Percentiles rank a stretch among this genome's conserved stretches.
phyloP scores from a whole-genome alignment of 495 filamentous ascomycete species.

The Talaromyces nanjingensis region DNA sequence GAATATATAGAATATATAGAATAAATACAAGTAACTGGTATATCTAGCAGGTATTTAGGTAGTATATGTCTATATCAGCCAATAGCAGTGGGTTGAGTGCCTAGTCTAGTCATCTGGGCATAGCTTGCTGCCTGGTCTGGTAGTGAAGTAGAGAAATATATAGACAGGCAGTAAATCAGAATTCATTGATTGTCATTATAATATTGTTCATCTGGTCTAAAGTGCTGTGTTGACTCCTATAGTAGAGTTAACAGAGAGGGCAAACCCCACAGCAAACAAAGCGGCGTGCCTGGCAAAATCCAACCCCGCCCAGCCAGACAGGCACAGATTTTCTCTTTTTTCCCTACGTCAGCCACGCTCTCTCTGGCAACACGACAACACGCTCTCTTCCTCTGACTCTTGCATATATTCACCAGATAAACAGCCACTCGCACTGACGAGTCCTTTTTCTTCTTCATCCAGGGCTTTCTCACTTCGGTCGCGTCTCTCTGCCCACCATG shows the following conservation, averaged over 20 bases:
- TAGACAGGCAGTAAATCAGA: no score
- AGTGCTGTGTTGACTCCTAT: no score
- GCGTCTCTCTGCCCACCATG: conserved; percentile 59
- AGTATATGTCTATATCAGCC: no score
- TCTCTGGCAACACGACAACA: not conserved
- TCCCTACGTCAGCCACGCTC: not conserved
- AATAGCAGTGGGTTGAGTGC: no score
- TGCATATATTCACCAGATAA: not conserved
- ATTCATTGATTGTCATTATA: no score
- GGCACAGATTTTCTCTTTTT: not conserved
- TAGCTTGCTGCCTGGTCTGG: not conserved
- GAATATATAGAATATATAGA: no score
- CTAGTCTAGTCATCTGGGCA: no score
- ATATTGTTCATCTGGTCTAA: no score
- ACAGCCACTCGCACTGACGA: not conserved
- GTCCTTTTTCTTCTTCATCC: conserved; percentile 12
- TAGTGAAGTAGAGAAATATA: no score
- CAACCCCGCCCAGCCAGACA: not conserved
- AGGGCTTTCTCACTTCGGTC: conserved; percentile 23
- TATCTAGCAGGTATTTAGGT: no score
- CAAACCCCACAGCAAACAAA: conserved; percentile 1
- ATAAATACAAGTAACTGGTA: no score
- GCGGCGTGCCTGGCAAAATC: conserved; percentile 4
- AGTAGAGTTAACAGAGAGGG: not conserved
- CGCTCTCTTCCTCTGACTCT: not conserved